Conservation (phyloP, 805 yeast genomes). For the Ogataea ganodermae region DNA sequence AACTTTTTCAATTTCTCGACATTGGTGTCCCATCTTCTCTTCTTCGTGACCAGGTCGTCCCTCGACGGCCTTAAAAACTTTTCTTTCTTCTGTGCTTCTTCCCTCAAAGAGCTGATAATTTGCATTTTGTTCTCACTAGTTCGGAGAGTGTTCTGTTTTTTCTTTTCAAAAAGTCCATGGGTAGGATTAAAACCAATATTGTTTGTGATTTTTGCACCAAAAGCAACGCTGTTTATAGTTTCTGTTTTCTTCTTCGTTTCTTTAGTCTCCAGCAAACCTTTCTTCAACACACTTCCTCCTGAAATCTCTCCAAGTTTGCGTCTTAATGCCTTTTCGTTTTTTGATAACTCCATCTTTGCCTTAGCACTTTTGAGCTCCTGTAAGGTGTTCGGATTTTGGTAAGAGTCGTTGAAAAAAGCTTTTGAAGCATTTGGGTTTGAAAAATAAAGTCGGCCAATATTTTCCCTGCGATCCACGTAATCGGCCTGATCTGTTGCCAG, state of each 20-base stretch:
- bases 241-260: conserved; percentile 23
- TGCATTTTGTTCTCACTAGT: conserved; percentile 8
- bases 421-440: conserved; percentile 43
- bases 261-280: conserved; percentile 21
- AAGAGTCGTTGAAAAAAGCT: conserved; percentile 54
- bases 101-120: conserved; percentile 12
- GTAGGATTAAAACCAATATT: conserved; percentile 36
- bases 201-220: conserved; percentile 23
- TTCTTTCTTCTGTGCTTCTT: conserved; percentile 13
- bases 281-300: conserved; percentile 26
- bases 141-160: background rate
- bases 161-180: conserved; percentile 22
- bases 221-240: conserved; percentile 31
- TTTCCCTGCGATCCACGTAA: conserved; percentile 22
- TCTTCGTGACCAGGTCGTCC: conserved; percentile 17
- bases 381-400: conserved; percentile 48
- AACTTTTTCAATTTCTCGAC: conserved; percentile 6
- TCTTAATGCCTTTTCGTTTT: conserved; percentile 34
- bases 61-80: conserved; percentile 24
- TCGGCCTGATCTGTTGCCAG: conserved; percentile 28
- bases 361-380: conserved; percentile 41
- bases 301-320: conserved; percentile 33
- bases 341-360: conserved; percentile 41
- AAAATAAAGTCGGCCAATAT: conserved; percentile 36
- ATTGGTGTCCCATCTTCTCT: conserved; percentile 17